These are phyloP conservation scores for Tricholomella constricta DNA, from an alignment of 768 basidiomycete genomes.

Conservation along the genomic window DNA sequence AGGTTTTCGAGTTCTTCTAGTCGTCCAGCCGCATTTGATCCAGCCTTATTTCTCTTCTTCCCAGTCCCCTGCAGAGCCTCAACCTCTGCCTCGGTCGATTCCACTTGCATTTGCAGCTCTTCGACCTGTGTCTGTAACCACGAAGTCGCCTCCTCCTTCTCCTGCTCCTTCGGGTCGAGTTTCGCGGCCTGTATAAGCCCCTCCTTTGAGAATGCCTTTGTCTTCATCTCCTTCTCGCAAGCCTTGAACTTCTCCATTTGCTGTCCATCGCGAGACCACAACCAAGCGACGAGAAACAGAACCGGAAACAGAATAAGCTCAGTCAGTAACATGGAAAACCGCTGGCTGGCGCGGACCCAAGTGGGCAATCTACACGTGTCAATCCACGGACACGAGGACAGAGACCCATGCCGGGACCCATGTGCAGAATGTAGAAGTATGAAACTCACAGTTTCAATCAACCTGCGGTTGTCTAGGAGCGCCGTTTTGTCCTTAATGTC, in stretches of 20 bases:
- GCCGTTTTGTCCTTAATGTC: slow-evolving; percentile 99
- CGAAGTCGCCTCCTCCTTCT: slow-evolving; percentile 84
- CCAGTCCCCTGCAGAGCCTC: slow-evolving; percentile 79
- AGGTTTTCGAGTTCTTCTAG: slow-evolving; percentile 82
- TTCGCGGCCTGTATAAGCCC: slow-evolving; percentile 92
- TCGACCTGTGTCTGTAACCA: slow-evolving; percentile 93
- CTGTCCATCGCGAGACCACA: slow-evolving; percentile 44
- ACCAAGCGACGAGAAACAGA: slow-evolving; percentile 27
- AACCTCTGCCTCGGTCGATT: slow-evolving; percentile 92
- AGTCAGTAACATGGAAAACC: slow-evolving; percentile 22
- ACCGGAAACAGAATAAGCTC: slow-evolving; percentile 24
- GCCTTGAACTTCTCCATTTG: slow-evolving; percentile 99
- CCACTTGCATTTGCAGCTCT: slow-evolving; percentile 90
- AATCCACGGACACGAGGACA: slow-evolving; percentile 12
- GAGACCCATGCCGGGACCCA: slow-evolving; percentile 9
- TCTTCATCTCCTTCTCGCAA: slow-evolving; percentile 99
- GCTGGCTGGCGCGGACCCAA: slow-evolving; percentile 6
- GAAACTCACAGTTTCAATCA: slow-evolving; percentile 91
- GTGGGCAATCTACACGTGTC: slow-evolving; percentile 20
- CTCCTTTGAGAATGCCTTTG: slow-evolving; percentile 99
- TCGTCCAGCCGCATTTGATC: slow-evolving; percentile 65
- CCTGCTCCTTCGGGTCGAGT: slow-evolving; percentile 96
- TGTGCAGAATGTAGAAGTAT: slow-evolving; percentile 18
- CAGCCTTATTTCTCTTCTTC: slow-evolving; percentile 84
- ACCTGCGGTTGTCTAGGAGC: slow-evolving; percentile 88